phyloP scores from a whole-genome alignment of 2,329 filamentous ascomycete genomes.

The Penicillium sp. region DNA sequence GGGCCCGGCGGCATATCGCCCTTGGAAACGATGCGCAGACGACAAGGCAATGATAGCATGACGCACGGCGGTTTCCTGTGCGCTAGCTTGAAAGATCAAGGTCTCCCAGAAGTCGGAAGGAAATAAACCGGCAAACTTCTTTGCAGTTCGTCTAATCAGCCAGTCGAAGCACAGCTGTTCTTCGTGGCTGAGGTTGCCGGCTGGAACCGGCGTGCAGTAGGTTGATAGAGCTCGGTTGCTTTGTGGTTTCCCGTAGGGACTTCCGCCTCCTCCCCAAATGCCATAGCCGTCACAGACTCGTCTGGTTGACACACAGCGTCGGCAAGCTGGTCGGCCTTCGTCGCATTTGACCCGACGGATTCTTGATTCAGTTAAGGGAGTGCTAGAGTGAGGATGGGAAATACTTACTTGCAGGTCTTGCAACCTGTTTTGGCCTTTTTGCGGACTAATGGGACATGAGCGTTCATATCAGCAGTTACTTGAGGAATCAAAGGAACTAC shows the following conservation, averaged over 20 bases:
- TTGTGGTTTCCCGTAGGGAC: conserved; percentile 18
- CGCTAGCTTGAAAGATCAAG: conserved; percentile 39
- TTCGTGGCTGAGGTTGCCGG: conserved; percentile 15
- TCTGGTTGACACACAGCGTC: conserved; percentile 33
- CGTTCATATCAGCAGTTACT: conserved; percentile 27
- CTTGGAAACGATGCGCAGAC: conserved; percentile 31
- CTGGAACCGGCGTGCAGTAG: conserved; percentile 12
- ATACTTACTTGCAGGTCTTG: conserved; percentile 31
- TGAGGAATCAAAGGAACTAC: too few species aligned
- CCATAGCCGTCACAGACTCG: conserved; percentile 44
- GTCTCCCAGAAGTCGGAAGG: conserved; percentile 39
- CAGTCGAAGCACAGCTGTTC: conserved; percentile 28
- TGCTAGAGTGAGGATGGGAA: background rate
- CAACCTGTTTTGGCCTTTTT: conserved; percentile 28
- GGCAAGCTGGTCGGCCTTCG: conserved; percentile 37
- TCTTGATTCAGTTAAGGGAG: conserved; percentile 9
- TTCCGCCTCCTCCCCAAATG: conserved; percentile 39
- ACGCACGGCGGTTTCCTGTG: conserved; percentile 39
- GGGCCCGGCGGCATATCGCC: background rate
- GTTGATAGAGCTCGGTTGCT: conserved; percentile 13
- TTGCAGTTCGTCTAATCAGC: conserved; percentile 22
- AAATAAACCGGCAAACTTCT: conserved; percentile 37
- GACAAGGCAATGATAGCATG: conserved; percentile 44
- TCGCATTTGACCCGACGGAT: conserved; percentile 36
- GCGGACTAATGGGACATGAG: conserved; percentile 3